These are phyloP conservation scores for Malus orientalis DNA, from an alignment of 306 rosid species.

Conservation along the genomic window DNA sequence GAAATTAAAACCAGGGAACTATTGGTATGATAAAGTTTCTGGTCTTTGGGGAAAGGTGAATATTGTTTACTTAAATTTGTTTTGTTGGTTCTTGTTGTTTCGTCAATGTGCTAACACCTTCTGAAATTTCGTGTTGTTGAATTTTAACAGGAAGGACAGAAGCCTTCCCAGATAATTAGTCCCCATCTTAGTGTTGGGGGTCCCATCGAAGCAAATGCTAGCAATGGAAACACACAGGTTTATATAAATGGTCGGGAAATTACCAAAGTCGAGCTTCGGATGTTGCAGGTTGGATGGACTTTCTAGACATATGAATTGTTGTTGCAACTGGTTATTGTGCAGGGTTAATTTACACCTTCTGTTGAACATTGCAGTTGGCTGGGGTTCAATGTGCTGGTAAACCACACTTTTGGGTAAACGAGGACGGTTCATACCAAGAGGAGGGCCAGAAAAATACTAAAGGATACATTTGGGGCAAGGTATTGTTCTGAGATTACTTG, in stretches of 20 bases:
- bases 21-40: conserved; percentile 98
- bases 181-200: conserved; percentile 91
- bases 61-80: conserved; percentile 12
- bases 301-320: conserved; percentile 8
- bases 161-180: conserved; percentile 79
- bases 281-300: conserved; percentile 71
- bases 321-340: conserved; percentile 8
- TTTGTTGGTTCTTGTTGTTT: not conserved
- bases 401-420: conserved; percentile 99
- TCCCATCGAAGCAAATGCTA: conserved; percentile 67
- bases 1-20: conserved; percentile 88
- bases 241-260: conserved; percentile 94
- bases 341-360: not conserved
- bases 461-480: conserved; percentile 99
- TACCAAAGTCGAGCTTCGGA: conserved; percentile 87
- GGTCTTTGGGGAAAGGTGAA: conserved; percentile 99
- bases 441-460: conserved; percentile 97
- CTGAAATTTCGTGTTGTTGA: conserved; percentile 15
- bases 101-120: conserved; percentile 3
- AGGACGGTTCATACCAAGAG: conserved; percentile 98
- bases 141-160: conserved; percentile 79
- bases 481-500: conserved; percentile 14
- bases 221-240: conserved; percentile 90
- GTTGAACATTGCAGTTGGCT: conserved; percentile 66
- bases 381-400: conserved; percentile 99